A percentile compares a stretch with the other conserved stretches of the same genome.
These are phyloP conservation scores for Talaromyces ruber DNA, from an alignment of 495 filamentous ascomycete species.

Conservation along the genomic window DNA sequence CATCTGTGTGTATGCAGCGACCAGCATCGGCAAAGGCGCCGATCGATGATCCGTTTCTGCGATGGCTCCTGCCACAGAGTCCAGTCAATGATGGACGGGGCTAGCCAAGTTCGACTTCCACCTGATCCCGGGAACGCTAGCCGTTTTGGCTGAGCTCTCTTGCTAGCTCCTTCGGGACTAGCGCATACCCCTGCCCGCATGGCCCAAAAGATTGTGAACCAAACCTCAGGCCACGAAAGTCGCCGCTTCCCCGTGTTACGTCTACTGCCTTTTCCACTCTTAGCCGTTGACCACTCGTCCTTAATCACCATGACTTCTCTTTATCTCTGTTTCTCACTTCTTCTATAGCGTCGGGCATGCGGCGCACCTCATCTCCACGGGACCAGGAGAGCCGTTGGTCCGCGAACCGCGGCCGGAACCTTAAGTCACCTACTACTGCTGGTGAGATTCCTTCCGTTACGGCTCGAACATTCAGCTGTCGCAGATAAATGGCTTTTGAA, in stretches of 20 bases:
- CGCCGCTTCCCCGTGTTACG: constrained; percentile 9
- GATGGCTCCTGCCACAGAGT: no score
- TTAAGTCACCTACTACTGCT: not conserved
- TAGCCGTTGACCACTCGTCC: not conserved
- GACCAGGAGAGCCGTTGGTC: constrained; percentile 2
- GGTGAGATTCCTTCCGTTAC: not conserved
- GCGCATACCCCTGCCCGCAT: not conserved
- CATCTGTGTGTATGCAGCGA: not conserved
- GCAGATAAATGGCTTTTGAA: not conserved
- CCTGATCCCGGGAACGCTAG: constrained; percentile 3
- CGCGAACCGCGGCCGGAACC: not conserved
- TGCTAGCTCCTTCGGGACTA: constrained; percentile 21
- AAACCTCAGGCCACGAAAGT: not conserved
- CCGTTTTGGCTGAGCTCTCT: constrained; percentile 1
- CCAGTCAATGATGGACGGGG: not conserved
- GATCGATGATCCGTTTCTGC: not conserved
- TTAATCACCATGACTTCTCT: not conserved
- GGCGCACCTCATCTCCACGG: constrained; percentile 8
- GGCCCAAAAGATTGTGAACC: not conserved
- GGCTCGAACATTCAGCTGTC: not conserved
- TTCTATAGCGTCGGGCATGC: not conserved
- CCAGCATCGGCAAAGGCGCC: not conserved
- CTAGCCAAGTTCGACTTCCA: not conserved
- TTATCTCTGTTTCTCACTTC: not conserved
- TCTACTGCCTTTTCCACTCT: not conserved